Evolutionary conservation across 2,329 filamentous ascomycete genomes (phyloP).

Genomic region (Corinectria fuckeliana): DNA sequence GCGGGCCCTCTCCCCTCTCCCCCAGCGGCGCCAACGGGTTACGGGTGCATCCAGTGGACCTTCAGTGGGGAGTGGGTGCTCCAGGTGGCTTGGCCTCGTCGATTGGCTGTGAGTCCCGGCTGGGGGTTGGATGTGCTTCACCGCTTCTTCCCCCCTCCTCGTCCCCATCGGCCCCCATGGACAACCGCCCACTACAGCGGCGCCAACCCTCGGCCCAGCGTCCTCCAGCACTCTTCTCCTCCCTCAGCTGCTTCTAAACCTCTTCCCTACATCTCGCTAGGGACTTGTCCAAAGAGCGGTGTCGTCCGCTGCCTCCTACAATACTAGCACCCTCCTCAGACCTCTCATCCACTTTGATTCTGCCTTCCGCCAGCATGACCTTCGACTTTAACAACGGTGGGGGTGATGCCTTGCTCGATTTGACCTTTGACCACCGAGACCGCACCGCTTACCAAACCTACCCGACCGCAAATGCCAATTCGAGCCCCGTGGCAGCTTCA

Average conservation of each 20-base stretch:
- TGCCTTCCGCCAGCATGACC: slow-evolving; percentile 54
- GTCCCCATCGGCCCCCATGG: slow-evolving; percentile 31
- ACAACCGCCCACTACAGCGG: slow-evolving; percentile 37
- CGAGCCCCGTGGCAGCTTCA: slow-evolving; percentile 42
- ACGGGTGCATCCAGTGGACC: slow-evolving; percentile 19
- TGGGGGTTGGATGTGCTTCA: slow-evolving; percentile 45
- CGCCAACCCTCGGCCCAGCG: slow-evolving; percentile 34
- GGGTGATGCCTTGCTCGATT: slow-evolving; percentile 66
- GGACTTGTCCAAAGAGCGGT: slow-evolving; percentile 52
- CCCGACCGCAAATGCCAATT: slow-evolving; percentile 39
- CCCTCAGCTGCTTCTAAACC: slow-evolving; percentile 38
- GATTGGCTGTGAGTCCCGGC: slow-evolving; percentile 46
- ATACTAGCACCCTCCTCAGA: slow-evolving; percentile 43
- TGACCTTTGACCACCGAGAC: slow-evolving; percentile 66
- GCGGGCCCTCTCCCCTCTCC: slow-evolving; percentile 22
- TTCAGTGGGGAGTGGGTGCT: slow-evolving; percentile 35
- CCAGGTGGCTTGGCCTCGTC: slow-evolving; percentile 39
- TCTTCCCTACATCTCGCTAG: slow-evolving; percentile 39
- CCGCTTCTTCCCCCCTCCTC: slow-evolving; percentile 44
- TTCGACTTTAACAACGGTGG: slow-evolving; percentile 65
- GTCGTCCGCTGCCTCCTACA: slow-evolving; percentile 48
- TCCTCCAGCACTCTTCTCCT: slow-evolving; percentile 38
- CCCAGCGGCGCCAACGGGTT: slow-evolving; percentile 23
- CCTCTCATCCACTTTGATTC: slow-evolving; percentile 42
- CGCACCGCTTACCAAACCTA: slow-evolving; percentile 51